These are phyloP conservation scores for Trypanosoma platydactyli DNA, from an alignment of 208 protist genomes.

Conservation along the genomic window DNA sequence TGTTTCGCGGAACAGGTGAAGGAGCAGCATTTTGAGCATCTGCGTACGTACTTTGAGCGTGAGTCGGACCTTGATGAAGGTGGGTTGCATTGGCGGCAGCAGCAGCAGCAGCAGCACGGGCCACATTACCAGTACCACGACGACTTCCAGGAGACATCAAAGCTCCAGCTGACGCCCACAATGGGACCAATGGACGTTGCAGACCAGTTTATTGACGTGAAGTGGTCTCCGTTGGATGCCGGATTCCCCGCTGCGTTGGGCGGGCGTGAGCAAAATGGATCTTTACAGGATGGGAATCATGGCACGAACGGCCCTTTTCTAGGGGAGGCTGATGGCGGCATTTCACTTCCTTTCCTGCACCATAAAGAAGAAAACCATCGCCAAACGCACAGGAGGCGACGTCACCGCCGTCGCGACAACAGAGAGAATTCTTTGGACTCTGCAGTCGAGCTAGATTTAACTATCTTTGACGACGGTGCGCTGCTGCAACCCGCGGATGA, in stretches of 20 bases:
- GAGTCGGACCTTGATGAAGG: constrained; percentile 64
- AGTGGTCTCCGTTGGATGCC: neutral
- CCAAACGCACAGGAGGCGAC: neutral
- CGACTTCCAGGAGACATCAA: neutral
- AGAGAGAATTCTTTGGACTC: neutral
- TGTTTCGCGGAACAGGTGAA: constrained; percentile 51
- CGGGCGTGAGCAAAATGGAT: constrained; percentile 13
- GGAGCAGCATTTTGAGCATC: constrained; percentile 77
- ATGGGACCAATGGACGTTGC: neutral
- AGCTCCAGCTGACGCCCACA: too few species aligned
- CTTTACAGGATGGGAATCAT: constrained; percentile 23
- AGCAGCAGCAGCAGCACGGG: constrained; percentile 6
- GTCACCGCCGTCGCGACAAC: constrained; percentile 1
- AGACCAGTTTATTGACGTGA: constrained; percentile 47
- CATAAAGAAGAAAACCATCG: neutral
- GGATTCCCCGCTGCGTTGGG: constrained; percentile 7
- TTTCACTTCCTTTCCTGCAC: neutral
- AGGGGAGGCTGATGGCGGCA: constrained; percentile 23
- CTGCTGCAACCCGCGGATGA: neutral
- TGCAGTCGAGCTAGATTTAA: neutral
- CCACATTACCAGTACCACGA: neutral
- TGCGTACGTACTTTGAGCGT: constrained; percentile 63
- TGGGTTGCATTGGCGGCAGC: constrained; percentile 52
- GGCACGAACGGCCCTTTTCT: constrained; percentile 17
- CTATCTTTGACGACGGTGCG: neutral